Percentiles rank a stretch among this genome's conserved stretches.
Evolutionary conservation across 1,284 basidiomycete genomes (phyloP).

Genomic region (Anthracocystis walkeri): DNA sequence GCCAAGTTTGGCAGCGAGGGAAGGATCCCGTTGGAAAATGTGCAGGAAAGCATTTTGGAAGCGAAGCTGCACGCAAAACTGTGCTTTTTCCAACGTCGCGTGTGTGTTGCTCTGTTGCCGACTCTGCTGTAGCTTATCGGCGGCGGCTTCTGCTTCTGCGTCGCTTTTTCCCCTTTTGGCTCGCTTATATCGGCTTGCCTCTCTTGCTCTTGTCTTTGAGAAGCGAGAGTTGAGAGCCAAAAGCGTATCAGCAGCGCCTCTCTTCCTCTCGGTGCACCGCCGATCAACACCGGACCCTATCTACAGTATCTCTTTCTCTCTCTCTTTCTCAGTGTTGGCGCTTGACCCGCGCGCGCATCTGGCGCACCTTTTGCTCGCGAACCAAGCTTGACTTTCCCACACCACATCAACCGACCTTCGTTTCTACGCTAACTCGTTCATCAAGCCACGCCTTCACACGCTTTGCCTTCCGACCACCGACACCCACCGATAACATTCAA

Average conservation of each 20-base stretch:
- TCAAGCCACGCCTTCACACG: background rate
- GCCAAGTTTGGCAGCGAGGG: too few relatives aligned
- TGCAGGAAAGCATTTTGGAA: too few relatives aligned
- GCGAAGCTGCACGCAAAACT: too few relatives aligned
- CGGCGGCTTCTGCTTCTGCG: too few relatives aligned
- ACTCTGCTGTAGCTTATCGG: too few relatives aligned
- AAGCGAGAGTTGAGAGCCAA: background rate
- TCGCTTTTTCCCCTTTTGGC: too few relatives aligned
- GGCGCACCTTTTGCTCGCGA: background rate
- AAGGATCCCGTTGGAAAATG: too few relatives aligned
- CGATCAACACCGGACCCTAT: conserved; percentile 29
- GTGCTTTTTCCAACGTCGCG: too few relatives aligned
- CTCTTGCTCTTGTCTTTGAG: background rate
- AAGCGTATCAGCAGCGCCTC: background rate
- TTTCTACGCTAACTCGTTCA: background rate
- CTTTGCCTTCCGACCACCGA: conserved; percentile 6
- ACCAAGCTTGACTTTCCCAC: background rate
- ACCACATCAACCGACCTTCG: background rate
- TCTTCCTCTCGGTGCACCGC: conserved; percentile 21
- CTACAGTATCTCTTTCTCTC: too few relatives aligned
- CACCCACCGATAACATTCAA: background rate
- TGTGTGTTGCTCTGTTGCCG: too few relatives aligned
- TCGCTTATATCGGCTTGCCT: background rate
- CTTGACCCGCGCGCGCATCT: background rate
- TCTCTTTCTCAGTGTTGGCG: background rate